Evolutionary conservation across 805 yeast species (phyloP).

Genomic region (Maudiozyma saulgeensis): DNA sequence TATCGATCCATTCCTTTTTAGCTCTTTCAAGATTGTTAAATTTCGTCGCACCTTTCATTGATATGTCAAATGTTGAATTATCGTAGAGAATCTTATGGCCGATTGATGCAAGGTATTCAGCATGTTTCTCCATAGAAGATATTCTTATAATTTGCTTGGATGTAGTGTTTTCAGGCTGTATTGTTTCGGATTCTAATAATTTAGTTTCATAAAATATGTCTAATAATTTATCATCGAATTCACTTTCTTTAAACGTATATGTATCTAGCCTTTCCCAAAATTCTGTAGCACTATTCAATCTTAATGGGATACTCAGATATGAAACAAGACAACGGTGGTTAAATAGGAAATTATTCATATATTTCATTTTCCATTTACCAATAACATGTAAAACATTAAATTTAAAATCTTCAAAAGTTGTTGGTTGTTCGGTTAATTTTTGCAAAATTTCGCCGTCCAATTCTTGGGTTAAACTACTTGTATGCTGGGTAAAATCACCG

Average conservation of each 20-base stretch:
- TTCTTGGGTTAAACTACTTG: constrained; percentile 28
- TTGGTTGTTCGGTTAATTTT: constrained; percentile 24
- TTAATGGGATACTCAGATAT: constrained; percentile 23
- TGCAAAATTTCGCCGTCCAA: constrained; percentile 33
- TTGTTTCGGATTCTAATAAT: background rate
- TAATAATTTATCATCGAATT: constrained; percentile 11
- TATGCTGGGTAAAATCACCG: constrained; percentile 30
- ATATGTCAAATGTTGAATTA: constrained; percentile 47
- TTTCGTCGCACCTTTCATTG: constrained; percentile 56
- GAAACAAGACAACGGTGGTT: constrained; percentile 16
- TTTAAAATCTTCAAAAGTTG: constrained; percentile 20
- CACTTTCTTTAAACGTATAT: constrained; percentile 21
- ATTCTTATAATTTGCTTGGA: background rate
- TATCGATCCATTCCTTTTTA: constrained; percentile 60
- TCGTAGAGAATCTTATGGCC: constrained; percentile 32
- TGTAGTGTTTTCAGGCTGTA: background rate
- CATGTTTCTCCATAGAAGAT: background rate
- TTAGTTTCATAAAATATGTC: constrained; percentile 3
- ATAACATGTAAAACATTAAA: constrained; percentile 10
- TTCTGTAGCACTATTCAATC: constrained; percentile 18
- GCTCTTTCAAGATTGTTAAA: constrained; percentile 51
- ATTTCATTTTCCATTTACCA: constrained; percentile 9
- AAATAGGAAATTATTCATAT: constrained; percentile 14
- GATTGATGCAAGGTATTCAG: constrained; percentile 11
- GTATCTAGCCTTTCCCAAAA: constrained; percentile 18